Base-by-base conservation (phyloP, 805 yeast genomes). In the Clavispora vitiphila region DNA sequence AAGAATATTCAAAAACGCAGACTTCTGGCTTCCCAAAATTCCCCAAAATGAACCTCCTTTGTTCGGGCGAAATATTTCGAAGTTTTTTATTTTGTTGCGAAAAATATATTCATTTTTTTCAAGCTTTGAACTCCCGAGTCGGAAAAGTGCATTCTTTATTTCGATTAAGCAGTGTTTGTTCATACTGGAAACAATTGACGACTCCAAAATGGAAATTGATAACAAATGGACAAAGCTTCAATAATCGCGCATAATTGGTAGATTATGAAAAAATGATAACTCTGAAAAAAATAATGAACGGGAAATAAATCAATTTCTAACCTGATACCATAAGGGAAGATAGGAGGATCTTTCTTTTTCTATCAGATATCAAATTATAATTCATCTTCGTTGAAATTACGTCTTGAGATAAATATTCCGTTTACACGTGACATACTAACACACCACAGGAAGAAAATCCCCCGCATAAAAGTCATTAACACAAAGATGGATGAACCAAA, bases 1-100 rank as follows among this genome's bases (percentile, higher is more conserved):
- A n/a, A 86, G 45, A 1, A 75, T 64, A 37, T 71, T 69, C 21
- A 86, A 62, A 19, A 86, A 67, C 15, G 69, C 70, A 1, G 80
- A 61, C 59, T 82, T 85, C 21, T 60, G 51, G 1, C 81, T 57
- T 3, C 74, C 76, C 14, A 56, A 37, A 9, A 68, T 45, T 7
- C 62, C 61, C 68, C 67, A 67, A 21, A 48, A 54, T 9, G 60
- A 47, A 4, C 61, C 54, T 25, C 52, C 42, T 8, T 35, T 23
- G 16, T 31, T 39, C 2, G 46, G 40, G 4, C 27, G 34, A 38
- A 26, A 43, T 11, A 68, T 40, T 22, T 49, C 54, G 40, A 67
- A 65, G 5, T 49, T 18, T 8, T 47, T 32, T 22, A 68, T 55
- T 15, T 65, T 66, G 2, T 51, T 45, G 2, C 44, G 42, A 44